Evolutionary conservation across 805 yeast species (phyloP), one percentile per base, ranked within the genome.

Genomic region (Saccharomycopsis sp.): DNA sequence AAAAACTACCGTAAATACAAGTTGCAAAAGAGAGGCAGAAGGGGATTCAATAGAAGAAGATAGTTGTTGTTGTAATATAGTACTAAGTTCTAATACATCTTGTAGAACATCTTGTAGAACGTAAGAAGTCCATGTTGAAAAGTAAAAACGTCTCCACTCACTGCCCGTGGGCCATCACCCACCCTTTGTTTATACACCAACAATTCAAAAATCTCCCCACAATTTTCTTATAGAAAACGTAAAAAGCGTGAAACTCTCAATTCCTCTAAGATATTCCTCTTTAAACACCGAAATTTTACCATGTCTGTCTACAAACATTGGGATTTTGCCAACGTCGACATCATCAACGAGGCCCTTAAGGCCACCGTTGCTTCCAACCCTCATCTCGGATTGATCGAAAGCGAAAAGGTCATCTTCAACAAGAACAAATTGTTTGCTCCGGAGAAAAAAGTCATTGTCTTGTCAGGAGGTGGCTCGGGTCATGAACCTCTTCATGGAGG

Each of bases 401-500:
- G 67, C 5, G 83, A 79, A 53, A 65, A 69, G 44, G 79, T 77
- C 4, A 67, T 75, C 9, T 72, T 61, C 56, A 62, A 65, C 15
- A 45, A 51, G 23, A 50, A 45, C 14, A 40, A 41, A 9, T 31
- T 47, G 29, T 52, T 17, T 26, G 44, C 36, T 17, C 31, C 38
- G 5, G 46, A 61, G 40, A 61, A 66, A 21, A 80, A 83, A 52
- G 81, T 87, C 33, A 72, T 84, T 4, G 53, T 88, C 37, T 62
- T 88, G 21, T 77, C 95, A 26, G 96, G 96, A 45, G 97, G 97
- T 41, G 96, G 96, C 21, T 76, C 88, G 12, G 97, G 97, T 36
- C 97, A 88, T 55, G 97, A 88, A 60, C 96, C 96, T 20, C 68
- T 87, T 3, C 96, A 89, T 54, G 88, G 84, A 6, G 96, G 95